A percentile compares a stretch with the other conserved stretches of the same genome.
These are phyloP conservation scores for Magnusiomyces clavatus DNA, from an alignment of 1,139 yeast species.

Conservation along the genomic window DNA sequence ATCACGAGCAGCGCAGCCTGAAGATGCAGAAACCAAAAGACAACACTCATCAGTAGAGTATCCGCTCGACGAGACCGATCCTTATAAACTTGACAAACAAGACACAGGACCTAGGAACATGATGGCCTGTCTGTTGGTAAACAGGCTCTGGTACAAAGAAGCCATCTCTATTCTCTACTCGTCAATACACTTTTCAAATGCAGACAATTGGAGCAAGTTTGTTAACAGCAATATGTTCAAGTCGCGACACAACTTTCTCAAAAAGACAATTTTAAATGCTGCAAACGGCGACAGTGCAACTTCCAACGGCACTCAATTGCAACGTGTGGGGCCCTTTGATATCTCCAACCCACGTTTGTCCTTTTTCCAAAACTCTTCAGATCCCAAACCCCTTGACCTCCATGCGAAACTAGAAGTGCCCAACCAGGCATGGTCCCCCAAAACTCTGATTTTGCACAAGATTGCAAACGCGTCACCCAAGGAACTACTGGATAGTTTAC, in stretches of 20 bases:
- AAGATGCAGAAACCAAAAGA: background rate
- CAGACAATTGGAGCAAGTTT: constrained; percentile 42
- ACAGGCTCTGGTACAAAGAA: constrained; percentile 53
- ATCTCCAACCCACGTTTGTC: too few relatives aligned
- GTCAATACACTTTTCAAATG: constrained; percentile 48
- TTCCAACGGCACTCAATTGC: background rate
- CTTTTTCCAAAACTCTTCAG: background rate
- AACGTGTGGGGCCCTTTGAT: background rate
- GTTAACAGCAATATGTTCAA: constrained; percentile 15
- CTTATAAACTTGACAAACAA: background rate
- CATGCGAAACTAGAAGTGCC: background rate
- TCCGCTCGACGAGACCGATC: background rate
- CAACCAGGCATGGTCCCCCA: constrained; percentile 21
- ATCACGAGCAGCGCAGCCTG: constrained; percentile 39
- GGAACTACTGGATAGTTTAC: constrained; percentile 37
- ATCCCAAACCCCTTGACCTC: background rate
- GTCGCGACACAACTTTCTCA: background rate
- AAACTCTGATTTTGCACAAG: constrained; percentile 45
- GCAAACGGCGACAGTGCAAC: background rate
- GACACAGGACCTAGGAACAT: background rate
- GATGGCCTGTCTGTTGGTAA: constrained; percentile 51
- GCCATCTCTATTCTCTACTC: constrained; percentile 49
- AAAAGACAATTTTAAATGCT: background rate
- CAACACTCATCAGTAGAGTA: background rate
- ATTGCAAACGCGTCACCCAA: constrained; percentile 37